A percentile compares a stretch with the other conserved stretches of the same genome.
Conservation (phyloP, 23 red algal genomes). For the Gracilariopsis chorda region DNA sequence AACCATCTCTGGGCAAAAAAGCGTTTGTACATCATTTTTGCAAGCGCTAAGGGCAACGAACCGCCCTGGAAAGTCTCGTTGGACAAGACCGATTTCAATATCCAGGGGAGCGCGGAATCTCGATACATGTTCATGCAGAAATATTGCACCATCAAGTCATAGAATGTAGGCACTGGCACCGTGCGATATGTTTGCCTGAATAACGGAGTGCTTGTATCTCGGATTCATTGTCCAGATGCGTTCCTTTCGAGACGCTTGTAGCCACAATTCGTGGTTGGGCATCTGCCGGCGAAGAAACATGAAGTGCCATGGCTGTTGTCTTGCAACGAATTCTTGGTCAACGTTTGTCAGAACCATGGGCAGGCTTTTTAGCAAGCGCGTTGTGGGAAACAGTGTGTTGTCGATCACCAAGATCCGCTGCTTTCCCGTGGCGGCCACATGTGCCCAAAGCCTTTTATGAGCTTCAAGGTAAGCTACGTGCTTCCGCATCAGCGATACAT, state of each 20-base stretch:
- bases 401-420: slow-evolving; percentile 63
- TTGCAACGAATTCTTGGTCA: slow-evolving; percentile 59
- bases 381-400: slow-evolving; percentile 40
- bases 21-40: slow-evolving; percentile 23
- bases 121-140: slow-evolving; percentile 47
- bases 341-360: slow-evolving; percentile 26
- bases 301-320: slow-evolving; percentile 71
- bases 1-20: slow-evolving; percentile 16
- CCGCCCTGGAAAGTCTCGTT: slow-evolving; percentile 38
- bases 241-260: slow-evolving; percentile 4
- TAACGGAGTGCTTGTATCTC: slow-evolving; percentile 33
- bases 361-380: slow-evolving; percentile 24
- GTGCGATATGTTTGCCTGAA: slow-evolving; percentile 52
- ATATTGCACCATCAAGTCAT: slow-evolving; percentile 56
- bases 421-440: not conserved
- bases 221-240: slow-evolving; percentile 44
- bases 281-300: slow-evolving; percentile 67
- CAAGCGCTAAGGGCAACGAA: slow-evolving; percentile 78
- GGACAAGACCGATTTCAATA: slow-evolving; percentile 68
- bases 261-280: not conserved
- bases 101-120: slow-evolving; percentile 72
- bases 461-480: slow-evolving; percentile 44
- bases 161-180: slow-evolving; percentile 71
- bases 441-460: slow-evolving; percentile 53
- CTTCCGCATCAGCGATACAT: not conserved